Percentiles rank a stretch among this genome's conserved stretches.
These are phyloP conservation scores for Phyllachora maydis DNA, from an alignment of 2,329 filamentous ascomycete genomes.

Conservation along the genomic window DNA sequence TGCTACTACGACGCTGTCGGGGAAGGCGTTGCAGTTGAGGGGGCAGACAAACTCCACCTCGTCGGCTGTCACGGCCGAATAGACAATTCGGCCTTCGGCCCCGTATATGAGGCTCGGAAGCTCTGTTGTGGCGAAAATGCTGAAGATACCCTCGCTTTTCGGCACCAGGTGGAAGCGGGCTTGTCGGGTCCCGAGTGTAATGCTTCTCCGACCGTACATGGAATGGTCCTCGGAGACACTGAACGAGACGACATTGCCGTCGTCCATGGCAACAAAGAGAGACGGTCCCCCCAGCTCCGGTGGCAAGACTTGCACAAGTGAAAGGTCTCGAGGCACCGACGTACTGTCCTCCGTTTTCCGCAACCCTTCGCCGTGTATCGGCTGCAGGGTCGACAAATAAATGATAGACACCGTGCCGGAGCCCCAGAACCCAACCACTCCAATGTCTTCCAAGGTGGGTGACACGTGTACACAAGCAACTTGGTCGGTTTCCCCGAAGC, in stretches of 20 bases:
- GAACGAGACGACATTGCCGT: constrained; percentile 78
- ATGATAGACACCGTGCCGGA: constrained; percentile 63
- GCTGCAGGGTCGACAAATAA: constrained; percentile 41
- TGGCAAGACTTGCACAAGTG: constrained; percentile 59
- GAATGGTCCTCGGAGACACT: constrained; percentile 42
- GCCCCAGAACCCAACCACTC: constrained; percentile 74
- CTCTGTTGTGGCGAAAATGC: constrained; percentile 84
- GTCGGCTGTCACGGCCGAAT: constrained; percentile 83
- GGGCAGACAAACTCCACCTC: constrained; percentile 63
- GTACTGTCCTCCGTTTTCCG: constrained; percentile 40
- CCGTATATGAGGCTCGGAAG: constrained; percentile 88
- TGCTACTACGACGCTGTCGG: constrained; percentile 61
- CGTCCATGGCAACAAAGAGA: constrained; percentile 76
- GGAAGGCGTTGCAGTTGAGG: constrained; percentile 67
- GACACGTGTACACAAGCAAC: constrained; percentile 71
- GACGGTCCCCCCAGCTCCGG: constrained; percentile 38
- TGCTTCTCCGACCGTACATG: constrained; percentile 55
- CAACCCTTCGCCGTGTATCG: constrained; percentile 38
- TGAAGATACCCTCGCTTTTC: constrained; percentile 43
- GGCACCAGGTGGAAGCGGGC: constrained; percentile 65
- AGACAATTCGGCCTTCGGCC: constrained; percentile 69
- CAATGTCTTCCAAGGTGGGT: constrained; percentile 37
- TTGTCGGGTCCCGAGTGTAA: constrained; percentile 70
- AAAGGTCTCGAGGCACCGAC: constrained; percentile 66
- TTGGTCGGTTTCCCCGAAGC: constrained; percentile 48